Percentiles rank a stretch among this genome's conserved stretches.
phyloP scores from a whole-genome alignment of 2,329 filamentous ascomycete genomes.

The Clarireedia monteithiana region DNA sequence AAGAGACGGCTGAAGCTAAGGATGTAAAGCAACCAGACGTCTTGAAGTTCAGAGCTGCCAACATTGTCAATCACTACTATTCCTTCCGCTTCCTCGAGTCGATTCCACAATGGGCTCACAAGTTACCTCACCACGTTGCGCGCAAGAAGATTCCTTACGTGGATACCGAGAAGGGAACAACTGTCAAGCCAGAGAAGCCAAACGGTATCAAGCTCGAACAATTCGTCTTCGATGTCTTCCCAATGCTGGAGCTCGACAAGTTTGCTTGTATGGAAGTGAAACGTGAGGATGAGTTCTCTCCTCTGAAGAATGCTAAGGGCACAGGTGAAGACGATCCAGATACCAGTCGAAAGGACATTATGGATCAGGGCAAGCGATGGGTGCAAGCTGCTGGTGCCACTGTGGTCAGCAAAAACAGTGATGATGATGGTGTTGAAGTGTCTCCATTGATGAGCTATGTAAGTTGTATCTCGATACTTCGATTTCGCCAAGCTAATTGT shows the following conservation, averaged over 20 bases:
- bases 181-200: slow-evolving; percentile 84
- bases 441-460: slow-evolving; percentile 94
- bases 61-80: slow-evolving; percentile 99
- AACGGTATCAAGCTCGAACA: slow-evolving; percentile 99
- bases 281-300: slow-evolving; percentile 96
- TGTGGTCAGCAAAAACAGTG: slow-evolving; percentile 56
- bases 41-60: slow-evolving; percentile 93
- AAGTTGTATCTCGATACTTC: slow-evolving; percentile 38
- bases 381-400: slow-evolving; percentile 68
- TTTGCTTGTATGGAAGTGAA: slow-evolving; percentile 95
- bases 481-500: slow-evolving; percentile 33
- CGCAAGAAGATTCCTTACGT: slow-evolving; percentile 96
- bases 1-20: slow-evolving; percentile 78
- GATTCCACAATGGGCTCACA: slow-evolving; percentile 78
- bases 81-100: slow-evolving; percentile 86
- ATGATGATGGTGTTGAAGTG: slow-evolving; percentile 71
- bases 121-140: slow-evolving; percentile 90
- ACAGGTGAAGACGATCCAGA: slow-evolving; percentile 90
- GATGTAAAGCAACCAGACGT: slow-evolving; percentile 73
- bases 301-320: slow-evolving; percentile 81
- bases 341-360: slow-evolving; percentile 84
- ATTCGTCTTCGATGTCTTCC: slow-evolving; percentile 98
- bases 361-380: slow-evolving; percentile 86
- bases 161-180: slow-evolving; percentile 67
- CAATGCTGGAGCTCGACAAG: slow-evolving; percentile 73